Percentiles rank a stretch among this genome's conserved stretches.
Evolutionary conservation across 352 stramenopile genomes (phyloP).

Genomic region (Pythium rhizo-oryzae): DNA sequence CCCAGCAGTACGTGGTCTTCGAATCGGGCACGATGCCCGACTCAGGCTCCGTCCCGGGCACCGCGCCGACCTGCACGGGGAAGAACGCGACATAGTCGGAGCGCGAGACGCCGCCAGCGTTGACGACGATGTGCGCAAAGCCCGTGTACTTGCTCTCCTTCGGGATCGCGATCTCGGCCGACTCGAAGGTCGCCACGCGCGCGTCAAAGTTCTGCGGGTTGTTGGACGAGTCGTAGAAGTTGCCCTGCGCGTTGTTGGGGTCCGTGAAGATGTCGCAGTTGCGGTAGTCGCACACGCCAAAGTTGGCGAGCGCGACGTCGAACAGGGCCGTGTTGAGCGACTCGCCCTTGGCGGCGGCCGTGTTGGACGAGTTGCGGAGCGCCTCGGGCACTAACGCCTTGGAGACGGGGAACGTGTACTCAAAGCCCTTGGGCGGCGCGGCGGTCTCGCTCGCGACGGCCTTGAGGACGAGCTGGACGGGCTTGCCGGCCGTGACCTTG

Average conservation of each 20-base stretch:
- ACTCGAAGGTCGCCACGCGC: conserved; percentile 59
- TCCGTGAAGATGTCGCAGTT: conserved; percentile 71
- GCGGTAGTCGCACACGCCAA: conserved; percentile 80
- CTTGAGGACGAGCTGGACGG: conserved; percentile 65
- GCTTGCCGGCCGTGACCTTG: conserved; percentile 45
- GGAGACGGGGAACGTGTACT: conserved; percentile 56
- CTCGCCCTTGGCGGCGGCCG: conserved; percentile 20
- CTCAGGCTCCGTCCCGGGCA: conserved; percentile 48
- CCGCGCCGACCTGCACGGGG: conserved; percentile 69
- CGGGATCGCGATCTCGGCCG: conserved; percentile 63
- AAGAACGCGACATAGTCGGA: conserved; percentile 84
- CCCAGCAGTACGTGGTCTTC: conserved; percentile 81
- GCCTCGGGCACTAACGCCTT: conserved; percentile 45
- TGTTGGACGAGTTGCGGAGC: conserved; percentile 24
- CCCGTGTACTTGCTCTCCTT: conserved; percentile 84
- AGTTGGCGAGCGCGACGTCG: conserved; percentile 66
- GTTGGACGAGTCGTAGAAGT: conserved; percentile 66
- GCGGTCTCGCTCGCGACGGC: conserved; percentile 55
- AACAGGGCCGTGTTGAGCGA: conserved; percentile 27
- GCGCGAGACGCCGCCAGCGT: conserved; percentile 62
- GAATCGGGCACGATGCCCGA: conserved; percentile 55
- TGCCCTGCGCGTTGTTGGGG: conserved; percentile 28
- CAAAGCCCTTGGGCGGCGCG: conserved; percentile 45
- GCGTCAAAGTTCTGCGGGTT: conserved; percentile 70
- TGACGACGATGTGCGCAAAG: conserved; percentile 70